Evolutionary conservation across 1,139 yeast species (phyloP).

Genomic region (Zygoascus sp.): DNA sequence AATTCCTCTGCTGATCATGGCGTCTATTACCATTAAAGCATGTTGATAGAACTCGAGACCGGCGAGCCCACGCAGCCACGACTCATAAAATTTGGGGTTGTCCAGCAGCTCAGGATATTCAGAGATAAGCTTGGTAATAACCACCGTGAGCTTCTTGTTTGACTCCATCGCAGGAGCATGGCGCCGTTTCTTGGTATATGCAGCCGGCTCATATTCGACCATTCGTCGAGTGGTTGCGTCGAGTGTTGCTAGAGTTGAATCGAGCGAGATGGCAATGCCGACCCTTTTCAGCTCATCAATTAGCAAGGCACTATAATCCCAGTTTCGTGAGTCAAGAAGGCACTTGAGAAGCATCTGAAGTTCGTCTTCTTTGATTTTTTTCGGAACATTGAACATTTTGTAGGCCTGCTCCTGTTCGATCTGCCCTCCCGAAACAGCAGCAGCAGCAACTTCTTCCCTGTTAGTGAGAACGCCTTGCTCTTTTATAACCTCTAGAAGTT

Average conservation of each 20-base stretch:
- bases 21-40: slow-evolving; percentile 27
- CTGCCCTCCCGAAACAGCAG: background rate
- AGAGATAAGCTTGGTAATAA: slow-evolving; percentile 22
- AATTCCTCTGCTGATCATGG: slow-evolving; percentile 25
- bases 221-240: slow-evolving; percentile 21
- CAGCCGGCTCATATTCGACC: slow-evolving; percentile 16
- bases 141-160: slow-evolving; percentile 16
- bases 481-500: slow-evolving; percentile 17
- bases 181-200: slow-evolving; percentile 9
- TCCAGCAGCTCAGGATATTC: slow-evolving; percentile 26
- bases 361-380: slow-evolving; percentile 17
- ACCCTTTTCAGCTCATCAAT: slow-evolving; percentile 20
- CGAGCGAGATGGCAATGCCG: slow-evolving; percentile 20
- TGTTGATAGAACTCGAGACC: slow-evolving; percentile 23
- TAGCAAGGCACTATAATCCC: slow-evolving; percentile 20
- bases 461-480: slow-evolving; percentile 12
- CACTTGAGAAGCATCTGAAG: slow-evolving; percentile 17
- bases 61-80: slow-evolving; percentile 30
- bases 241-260: slow-evolving; percentile 19
- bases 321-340: slow-evolving; percentile 17
- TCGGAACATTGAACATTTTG: slow-evolving; percentile 19
- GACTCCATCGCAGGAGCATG: slow-evolving; percentile 12
- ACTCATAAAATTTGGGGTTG: slow-evolving; percentile 24
- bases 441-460: slow-evolving; percentile 2
- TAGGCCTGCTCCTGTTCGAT: slow-evolving; percentile 22